A percentile compares a stretch with the other conserved stretches of the same genome.
These are phyloP conservation scores for Aspergillus glaucus DNA, from an alignment of 2,329 filamentous ascomycete genomes.

Conservation along the genomic window DNA sequence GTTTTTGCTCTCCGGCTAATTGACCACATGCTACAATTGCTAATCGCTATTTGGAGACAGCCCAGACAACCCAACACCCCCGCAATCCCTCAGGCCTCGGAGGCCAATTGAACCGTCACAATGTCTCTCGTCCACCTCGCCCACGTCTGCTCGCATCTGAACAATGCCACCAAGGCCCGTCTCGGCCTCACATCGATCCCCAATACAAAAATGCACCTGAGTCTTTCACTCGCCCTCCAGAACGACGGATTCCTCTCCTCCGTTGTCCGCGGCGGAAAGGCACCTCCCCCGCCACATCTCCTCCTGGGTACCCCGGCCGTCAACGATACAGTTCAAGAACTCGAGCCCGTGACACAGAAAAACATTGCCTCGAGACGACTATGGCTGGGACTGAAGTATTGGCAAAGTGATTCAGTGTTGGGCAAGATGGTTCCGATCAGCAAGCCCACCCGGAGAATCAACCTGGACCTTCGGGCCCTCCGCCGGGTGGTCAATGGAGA, in stretches of 20 bases:
- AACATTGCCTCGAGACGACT: slow-evolving; percentile 71
- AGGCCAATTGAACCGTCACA: slow-evolving; percentile 12
- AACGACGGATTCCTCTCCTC: slow-evolving; percentile 74
- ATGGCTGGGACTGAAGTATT: slow-evolving; percentile 90
- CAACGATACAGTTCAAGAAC: slow-evolving; percentile 29
- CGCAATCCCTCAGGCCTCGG: background rate
- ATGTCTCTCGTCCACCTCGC: slow-evolving; percentile 72
- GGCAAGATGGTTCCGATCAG: slow-evolving; percentile 59
- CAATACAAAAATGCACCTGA: slow-evolving; percentile 73
- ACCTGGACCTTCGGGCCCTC: slow-evolving; percentile 57
- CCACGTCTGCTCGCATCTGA: slow-evolving; percentile 81
- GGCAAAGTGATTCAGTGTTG: slow-evolving; percentile 73
- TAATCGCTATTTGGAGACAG: background rate
- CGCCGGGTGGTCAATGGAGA: slow-evolving; percentile 63
- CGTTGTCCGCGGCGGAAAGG: slow-evolving; percentile 66
- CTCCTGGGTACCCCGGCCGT: slow-evolving; percentile 46
- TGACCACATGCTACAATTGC: background rate
- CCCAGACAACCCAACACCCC: too few species aligned
- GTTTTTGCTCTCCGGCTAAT: background rate
- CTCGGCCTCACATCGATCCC: slow-evolving; percentile 79
- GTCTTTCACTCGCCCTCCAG: slow-evolving; percentile 69
- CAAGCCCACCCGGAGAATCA: slow-evolving; percentile 68
- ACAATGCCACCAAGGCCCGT: slow-evolving; percentile 79
- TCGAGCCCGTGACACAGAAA: slow-evolving; percentile 55
- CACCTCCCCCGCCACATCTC: slow-evolving; percentile 49